Conservation (phyloP, 2,329 filamentous ascomycete genomes). For the Venturia carpophila region DNA sequence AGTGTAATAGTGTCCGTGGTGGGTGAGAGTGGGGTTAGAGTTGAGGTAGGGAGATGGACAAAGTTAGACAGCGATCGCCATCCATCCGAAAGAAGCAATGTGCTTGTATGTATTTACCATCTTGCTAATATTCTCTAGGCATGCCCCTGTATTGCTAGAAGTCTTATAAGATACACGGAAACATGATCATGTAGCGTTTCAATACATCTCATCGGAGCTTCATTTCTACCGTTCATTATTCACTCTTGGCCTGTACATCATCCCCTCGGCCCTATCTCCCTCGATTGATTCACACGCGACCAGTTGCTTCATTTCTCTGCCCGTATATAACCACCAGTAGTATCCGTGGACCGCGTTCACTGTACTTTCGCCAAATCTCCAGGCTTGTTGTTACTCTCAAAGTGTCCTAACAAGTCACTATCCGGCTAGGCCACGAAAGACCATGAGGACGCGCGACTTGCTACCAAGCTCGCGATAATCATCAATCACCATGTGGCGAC, state of each 20-base stretch:
- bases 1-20: neutral
- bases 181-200: neutral
- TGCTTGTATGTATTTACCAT: neutral
- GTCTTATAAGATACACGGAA: neutral
- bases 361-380: neutral
- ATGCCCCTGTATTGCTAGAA: neutral
- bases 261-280: neutral
- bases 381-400: neutral
- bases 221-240: neutral
- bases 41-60: neutral
- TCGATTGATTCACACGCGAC: neutral
- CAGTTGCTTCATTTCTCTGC: neutral
- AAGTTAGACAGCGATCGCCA: neutral
- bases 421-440: neutral
- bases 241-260: neutral
- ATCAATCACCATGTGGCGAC: constrained; percentile 66
- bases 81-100: constrained; percentile 7
- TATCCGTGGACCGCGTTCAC: neutral
- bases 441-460: neutral
- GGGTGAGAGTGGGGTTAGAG: neutral
- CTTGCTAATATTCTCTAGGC: neutral
- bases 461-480: neutral
- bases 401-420: neutral
- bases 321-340: neutral
- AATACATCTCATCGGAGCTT: neutral